Evolutionary conservation across 352 stramenopile genomes (phyloP).

Genomic region (Pythium chondricola): DNA sequence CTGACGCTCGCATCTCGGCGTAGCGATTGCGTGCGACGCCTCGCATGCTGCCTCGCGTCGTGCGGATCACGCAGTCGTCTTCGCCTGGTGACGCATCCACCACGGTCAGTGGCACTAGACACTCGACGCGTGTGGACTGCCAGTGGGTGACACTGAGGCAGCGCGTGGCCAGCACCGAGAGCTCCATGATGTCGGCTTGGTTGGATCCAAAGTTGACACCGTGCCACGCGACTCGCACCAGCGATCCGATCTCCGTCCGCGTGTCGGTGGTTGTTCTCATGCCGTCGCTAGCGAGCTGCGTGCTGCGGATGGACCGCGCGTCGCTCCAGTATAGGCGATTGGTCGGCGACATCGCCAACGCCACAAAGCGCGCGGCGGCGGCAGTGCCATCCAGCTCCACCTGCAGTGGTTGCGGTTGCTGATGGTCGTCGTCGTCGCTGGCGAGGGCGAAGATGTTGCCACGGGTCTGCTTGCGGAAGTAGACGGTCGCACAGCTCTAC

Average conservation of each 20-base stretch:
- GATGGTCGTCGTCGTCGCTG: conserved; percentile 24
- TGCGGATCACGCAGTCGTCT: conserved; percentile 47
- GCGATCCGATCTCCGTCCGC: conserved; percentile 22
- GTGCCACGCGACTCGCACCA: conserved; percentile 41
- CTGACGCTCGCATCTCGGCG: conserved; percentile 41
- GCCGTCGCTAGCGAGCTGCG: conserved; percentile 13
- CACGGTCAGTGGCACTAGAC: conserved; percentile 38
- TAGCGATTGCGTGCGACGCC: conserved; percentile 33
- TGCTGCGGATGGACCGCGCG: conserved; percentile 29
- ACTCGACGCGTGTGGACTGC: conserved; percentile 39
- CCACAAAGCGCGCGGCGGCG: conserved; percentile 9
- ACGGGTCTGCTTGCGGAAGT: conserved; percentile 42
- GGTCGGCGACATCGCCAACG: conserved; percentile 2
- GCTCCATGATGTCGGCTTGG: conserved; percentile 22
- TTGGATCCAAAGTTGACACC: conserved; percentile 45
- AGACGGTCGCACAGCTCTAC: conserved; percentile 40
- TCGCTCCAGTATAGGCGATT: conserved; percentile 57
- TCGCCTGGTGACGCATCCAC: conserved; percentile 9
- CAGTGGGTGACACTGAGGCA: conserved; percentile 44
- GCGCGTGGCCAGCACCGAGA: conserved; percentile 30
- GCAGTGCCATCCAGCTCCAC: conserved; percentile 17
- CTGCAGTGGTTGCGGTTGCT: too few species aligned
- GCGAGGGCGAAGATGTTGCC: conserved; percentile 54
- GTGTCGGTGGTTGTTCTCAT: conserved; percentile 14
- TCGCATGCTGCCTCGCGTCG: conserved; percentile 37